These are phyloP conservation scores for Gorgonomyces haynaldii DNA, from an alignment of 192 early-diverging fungal genomes.

Conservation along the genomic window DNA sequence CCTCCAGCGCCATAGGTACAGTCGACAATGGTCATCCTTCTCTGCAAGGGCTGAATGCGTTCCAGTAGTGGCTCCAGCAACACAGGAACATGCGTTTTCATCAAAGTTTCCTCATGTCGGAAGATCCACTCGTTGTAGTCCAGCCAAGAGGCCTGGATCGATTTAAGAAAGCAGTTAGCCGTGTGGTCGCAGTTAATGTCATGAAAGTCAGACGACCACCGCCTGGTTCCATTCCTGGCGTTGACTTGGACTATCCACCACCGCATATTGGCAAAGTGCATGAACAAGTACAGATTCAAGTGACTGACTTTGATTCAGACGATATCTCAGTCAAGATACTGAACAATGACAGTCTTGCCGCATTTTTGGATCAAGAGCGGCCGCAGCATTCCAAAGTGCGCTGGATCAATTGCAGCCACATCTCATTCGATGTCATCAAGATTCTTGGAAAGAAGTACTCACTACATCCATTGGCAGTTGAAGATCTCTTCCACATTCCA, in stretches of 20 bases:
- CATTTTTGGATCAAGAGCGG: not conserved
- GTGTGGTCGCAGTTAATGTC: not conserved
- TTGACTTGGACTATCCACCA: not conserved
- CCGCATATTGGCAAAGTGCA: not conserved
- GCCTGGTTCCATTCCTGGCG: not conserved
- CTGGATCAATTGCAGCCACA: not conserved
- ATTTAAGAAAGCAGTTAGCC: not conserved
- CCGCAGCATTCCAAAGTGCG: not conserved
- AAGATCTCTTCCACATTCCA: constrained; percentile 24
- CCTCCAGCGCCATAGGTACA: too few species aligned
- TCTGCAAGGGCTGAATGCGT: too few species aligned
- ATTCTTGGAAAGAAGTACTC: not conserved
- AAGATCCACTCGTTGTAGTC: too few species aligned
- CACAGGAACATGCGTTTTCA: too few species aligned
- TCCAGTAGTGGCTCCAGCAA: too few species aligned
- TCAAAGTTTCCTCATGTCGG: too few species aligned
- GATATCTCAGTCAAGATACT: not conserved
- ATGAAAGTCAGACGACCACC: not conserved
- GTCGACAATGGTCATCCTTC: too few species aligned
- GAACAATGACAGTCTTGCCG: not conserved
- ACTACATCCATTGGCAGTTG: constrained; percentile 24
- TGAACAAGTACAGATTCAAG: not conserved
- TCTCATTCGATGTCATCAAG: constrained; percentile 12
- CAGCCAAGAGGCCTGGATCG: not conserved
- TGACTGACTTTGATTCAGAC: not conserved